A percentile compares a stretch with the other conserved stretches of the same genome.
phyloP scores from a whole-genome alignment of 2,329 filamentous ascomycete species.

The Colletotrichum incanum region DNA sequence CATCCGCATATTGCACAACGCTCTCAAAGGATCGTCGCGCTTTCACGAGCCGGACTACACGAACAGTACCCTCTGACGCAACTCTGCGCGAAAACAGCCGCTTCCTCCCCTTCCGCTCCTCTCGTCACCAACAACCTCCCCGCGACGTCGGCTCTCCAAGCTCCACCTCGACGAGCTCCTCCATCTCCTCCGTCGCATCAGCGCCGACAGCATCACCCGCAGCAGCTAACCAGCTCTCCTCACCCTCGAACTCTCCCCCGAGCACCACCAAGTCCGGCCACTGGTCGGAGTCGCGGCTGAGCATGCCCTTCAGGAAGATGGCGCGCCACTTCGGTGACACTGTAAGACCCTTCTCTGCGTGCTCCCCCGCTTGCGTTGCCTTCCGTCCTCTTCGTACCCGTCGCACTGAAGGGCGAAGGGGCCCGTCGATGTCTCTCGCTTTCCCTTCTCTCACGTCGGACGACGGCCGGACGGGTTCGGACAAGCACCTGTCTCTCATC shows the following conservation, averaged over 20 bases:
- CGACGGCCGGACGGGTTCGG: neutral
- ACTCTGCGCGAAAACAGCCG: conserved; percentile 28
- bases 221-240: neutral
- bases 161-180: conserved; percentile 23
- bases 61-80: conserved; percentile 33
- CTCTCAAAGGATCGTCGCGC: conserved; percentile 3
- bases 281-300: conserved; percentile 43
- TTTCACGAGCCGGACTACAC: neutral
- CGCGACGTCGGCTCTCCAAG: neutral
- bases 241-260: conserved; percentile 21
- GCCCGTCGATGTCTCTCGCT: neutral
- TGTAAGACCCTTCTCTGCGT: conserved; percentile 52
- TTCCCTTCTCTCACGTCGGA: conserved; percentile 9
- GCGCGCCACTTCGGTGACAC: conserved; percentile 65
- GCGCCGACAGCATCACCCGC: neutral
- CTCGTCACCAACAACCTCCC: conserved; percentile 22
- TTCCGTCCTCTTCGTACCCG: conserved; percentile 38
- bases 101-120: conserved; percentile 35
- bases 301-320: conserved; percentile 55
- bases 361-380: conserved; percentile 4
- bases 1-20: neutral
- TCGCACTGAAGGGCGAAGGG: neutral
- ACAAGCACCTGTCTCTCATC: conserved; percentile 12
- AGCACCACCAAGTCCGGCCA: conserved; percentile 34
- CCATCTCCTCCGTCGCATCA: conserved; percentile 9